Percentiles rank a stretch among this genome's conserved stretches.
Conservation (phyloP, 1,139 yeast genomes). For the Magnusiomyces tetraspermus region DNA sequence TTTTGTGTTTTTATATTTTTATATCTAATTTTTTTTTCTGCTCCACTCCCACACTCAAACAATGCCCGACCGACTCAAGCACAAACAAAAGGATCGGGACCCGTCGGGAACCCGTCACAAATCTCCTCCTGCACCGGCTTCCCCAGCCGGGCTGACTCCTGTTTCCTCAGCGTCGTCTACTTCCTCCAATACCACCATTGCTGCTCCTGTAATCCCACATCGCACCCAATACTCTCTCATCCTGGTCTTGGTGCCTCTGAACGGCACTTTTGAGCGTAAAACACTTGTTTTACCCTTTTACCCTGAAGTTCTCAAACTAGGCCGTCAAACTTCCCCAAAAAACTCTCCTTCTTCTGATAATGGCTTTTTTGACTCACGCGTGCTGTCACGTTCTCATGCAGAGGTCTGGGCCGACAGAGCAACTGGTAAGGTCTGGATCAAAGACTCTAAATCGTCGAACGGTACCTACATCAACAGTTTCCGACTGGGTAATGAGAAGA, state of each 20-base stretch:
- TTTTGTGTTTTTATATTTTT: neutral
- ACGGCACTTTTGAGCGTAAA: conserved; percentile 75
- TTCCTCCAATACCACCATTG: neutral
- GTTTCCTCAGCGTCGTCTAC: conserved; percentile 1
- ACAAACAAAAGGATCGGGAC: conserved; percentile 3
- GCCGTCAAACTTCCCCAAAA: conserved; percentile 73
- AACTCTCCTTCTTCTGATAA: conserved; percentile 69
- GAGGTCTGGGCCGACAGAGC: conserved; percentile 68
- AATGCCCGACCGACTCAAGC: neutral
- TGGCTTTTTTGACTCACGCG: conserved; percentile 92
- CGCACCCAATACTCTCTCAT: conserved; percentile 37
- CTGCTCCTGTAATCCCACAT: conserved; percentile 12
- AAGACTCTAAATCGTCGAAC: conserved; percentile 83
- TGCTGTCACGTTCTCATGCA: conserved; percentile 88
- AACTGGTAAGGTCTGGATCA: conserved; percentile 60
- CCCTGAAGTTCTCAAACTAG: conserved; percentile 80
- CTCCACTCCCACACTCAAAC: neutral
- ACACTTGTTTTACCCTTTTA: conserved; percentile 66
- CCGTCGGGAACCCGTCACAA: conserved; percentile 2
- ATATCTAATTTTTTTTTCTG: neutral
- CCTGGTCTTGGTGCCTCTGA: conserved; percentile 62
- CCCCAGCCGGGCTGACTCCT: neutral
- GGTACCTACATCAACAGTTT: conserved; percentile 85
- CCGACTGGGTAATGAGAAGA: conserved; percentile 52
- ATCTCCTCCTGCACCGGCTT: neutral